Evolutionary conservation across 768 basidiomycete genomes (phyloP), one percentile per base, ranked within the genome.

Genomic region (Suillus clintonianus): DNA sequence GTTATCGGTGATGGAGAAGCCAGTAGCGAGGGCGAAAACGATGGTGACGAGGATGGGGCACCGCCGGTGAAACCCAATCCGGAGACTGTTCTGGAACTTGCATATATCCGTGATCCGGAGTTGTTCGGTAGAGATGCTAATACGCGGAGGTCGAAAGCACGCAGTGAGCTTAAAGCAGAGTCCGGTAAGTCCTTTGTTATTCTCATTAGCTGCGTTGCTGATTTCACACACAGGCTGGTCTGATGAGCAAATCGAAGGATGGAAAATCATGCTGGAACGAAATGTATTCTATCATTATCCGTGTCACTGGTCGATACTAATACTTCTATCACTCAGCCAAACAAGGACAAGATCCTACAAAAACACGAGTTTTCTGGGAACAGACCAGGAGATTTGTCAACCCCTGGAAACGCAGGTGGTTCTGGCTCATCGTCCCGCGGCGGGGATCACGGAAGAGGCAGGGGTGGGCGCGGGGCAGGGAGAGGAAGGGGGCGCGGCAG

Each of bases 171-270:
- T 61, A 86, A 83, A 67, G 79, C 82, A 24, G 82, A 85, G 68
- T 97, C 94, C 41, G 89, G 91, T 83, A 66, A 66, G 79, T 67
- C 17, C 0, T 32, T 53, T 59, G 56, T 19, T 9, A n/a, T 57
- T 39, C 17, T 57, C 17, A 17, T 27, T 41, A 45, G 59, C 50
- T 34, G 59, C 32, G 1, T 43, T 50, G 24, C 50, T 22, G 11
- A 56, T 37, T 45, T 65, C 14, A 67, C 0, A 5, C 45, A 32
- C 60, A 89, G 90, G 90, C 13, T 91, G 89, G 88, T 79, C 73
- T 11, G 88, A 97, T 70, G 90, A 90, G 68, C 95, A 97, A 71
- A 88, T 97, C 32, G 95, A 97, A 74, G 95, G 95, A 0, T 97
- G 95, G 95, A 85, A 78, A 62, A 88, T 92, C 61, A 94, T 97